phyloP scores from a whole-genome alignment of 2,329 filamentous ascomycete genomes.

The Fusarium cicatricum region DNA sequence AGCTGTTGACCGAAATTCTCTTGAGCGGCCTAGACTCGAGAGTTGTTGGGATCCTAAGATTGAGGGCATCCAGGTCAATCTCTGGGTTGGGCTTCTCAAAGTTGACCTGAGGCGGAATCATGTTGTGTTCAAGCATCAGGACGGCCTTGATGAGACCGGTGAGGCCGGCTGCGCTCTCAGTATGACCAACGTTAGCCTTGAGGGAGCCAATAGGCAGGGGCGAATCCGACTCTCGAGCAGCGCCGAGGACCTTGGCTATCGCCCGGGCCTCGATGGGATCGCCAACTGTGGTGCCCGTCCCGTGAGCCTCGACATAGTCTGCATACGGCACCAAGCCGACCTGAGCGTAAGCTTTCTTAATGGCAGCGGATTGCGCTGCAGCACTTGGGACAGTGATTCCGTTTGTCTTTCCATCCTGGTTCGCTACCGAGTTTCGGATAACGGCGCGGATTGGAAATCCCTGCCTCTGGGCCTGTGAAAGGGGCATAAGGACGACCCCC shows the following conservation, averaged over 20 bases:
- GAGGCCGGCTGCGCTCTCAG: constrained; percentile 42
- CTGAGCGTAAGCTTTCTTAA: constrained; percentile 44
- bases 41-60: no score
- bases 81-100: constrained; percentile 43
- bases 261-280: constrained; percentile 54
- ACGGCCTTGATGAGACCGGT: constrained; percentile 42
- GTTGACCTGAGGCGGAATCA: constrained; percentile 45
- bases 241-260: neutral
- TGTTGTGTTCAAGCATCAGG: constrained; percentile 42
- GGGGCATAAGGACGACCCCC: constrained; percentile 53
- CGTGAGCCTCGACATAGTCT: constrained; percentile 55
- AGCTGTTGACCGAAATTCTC: constrained; percentile 25
- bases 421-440: constrained; percentile 49
- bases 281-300: constrained; percentile 57
- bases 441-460: constrained; percentile 47
- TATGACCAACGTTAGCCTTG: constrained; percentile 8
- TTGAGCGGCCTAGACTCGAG: no score
- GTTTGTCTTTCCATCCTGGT: constrained; percentile 52
- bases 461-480: constrained; percentile 52
- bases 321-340: constrained; percentile 44
- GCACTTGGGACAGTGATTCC: constrained; percentile 51
- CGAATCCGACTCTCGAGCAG: no score
- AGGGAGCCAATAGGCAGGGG: constrained; percentile 51
- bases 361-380: constrained; percentile 48
- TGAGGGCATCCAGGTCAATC: constrained; percentile 33